Percentiles rank a stretch among this genome's conserved stretches.
These are phyloP conservation scores for Entomophthora muscae DNA, from an alignment of 371 early-diverging fungal species.

Conservation along the genomic window DNA sequence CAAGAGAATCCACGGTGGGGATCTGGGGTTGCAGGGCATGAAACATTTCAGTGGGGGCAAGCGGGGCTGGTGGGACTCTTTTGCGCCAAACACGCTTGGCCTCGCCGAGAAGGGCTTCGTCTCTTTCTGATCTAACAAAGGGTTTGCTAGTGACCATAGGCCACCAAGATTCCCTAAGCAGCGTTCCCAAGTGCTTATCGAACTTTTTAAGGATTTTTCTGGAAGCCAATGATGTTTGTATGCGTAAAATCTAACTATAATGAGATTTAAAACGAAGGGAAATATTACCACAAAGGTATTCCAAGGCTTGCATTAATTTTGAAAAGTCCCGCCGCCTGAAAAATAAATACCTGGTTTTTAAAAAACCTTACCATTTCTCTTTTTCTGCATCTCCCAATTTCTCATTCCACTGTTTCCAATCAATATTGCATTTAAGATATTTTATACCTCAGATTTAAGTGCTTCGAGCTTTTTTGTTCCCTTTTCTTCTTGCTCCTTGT, in stretches of 20 bases:
- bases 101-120: slow-evolving; percentile 25
- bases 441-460: slow-evolving; percentile 19
- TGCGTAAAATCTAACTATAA: slow-evolving; percentile 25
- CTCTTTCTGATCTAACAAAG: slow-evolving; percentile 33
- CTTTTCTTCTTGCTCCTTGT: slow-evolving; percentile 21
- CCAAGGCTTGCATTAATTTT: slow-evolving; percentile 24
- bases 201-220: slow-evolving; percentile 43
- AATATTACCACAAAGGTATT: slow-evolving; percentile 20
- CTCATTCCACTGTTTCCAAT: slow-evolving; percentile 19
- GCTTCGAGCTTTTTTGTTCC: slow-evolving; percentile 15
- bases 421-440: neutral
- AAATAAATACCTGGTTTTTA: neutral
- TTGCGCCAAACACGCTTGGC: slow-evolving; percentile 33
- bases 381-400: slow-evolving; percentile 19
- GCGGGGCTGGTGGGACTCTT: slow-evolving; percentile 15
- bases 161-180: slow-evolving; percentile 26
- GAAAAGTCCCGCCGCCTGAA: slow-evolving; percentile 22
- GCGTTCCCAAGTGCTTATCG: slow-evolving; percentile 23
- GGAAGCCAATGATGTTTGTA: slow-evolving; percentile 34
- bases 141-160: slow-evolving; percentile 21
- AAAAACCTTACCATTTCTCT: slow-evolving; percentile 24
- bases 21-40: slow-evolving; percentile 15
- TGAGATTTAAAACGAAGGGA: neutral
- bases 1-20: slow-evolving; percentile 24
- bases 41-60: slow-evolving; percentile 5